Evolutionary conservation across 805 yeast species (phyloP).

Genomic region (Tetrapisispora arboricola): DNA sequence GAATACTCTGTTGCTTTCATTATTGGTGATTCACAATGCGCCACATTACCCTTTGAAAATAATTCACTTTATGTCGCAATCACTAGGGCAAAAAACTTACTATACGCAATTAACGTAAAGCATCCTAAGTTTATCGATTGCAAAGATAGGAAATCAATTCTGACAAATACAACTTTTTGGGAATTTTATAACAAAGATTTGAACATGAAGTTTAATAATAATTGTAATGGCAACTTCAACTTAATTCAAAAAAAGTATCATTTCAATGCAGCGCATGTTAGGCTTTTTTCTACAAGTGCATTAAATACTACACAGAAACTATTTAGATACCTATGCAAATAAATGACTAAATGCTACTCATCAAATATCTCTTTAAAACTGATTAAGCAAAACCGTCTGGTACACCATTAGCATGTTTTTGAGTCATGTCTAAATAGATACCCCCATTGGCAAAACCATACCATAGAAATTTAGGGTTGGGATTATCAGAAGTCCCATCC

Average conservation of each 20-base stretch:
- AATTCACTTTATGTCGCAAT: constrained; percentile 52
- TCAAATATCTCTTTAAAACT: too few relatives aligned
- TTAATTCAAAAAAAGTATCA: constrained; percentile 11
- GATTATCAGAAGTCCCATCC: constrained; percentile 33
- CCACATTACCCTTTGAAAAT: constrained; percentile 22
- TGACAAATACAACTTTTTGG: constrained; percentile 21
- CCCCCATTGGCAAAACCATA: constrained; percentile 39
- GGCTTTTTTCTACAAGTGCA: background rate
- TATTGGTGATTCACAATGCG: constrained; percentile 12
- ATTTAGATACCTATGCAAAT: background rate
- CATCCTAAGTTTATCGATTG: constrained; percentile 1
- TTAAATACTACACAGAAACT: background rate
- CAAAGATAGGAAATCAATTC: background rate
- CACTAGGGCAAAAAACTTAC: constrained; percentile 45
- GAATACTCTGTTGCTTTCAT: constrained; percentile 64
- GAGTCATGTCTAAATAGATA: constrained; percentile 33
- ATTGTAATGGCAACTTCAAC: constrained; percentile 4
- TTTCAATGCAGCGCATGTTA: background rate
- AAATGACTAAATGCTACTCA: too few relatives aligned
- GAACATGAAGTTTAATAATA: constrained; percentile 2
- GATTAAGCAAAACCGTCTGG: constrained; percentile 61
- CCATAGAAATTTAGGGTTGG: constrained; percentile 35
- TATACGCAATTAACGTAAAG: constrained; percentile 24
- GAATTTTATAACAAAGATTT: constrained; percentile 22
- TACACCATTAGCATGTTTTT: constrained; percentile 70